Conservation (phyloP, 2,329 filamentous ascomycete species). For the Aspergillus calidoustus region DNA sequence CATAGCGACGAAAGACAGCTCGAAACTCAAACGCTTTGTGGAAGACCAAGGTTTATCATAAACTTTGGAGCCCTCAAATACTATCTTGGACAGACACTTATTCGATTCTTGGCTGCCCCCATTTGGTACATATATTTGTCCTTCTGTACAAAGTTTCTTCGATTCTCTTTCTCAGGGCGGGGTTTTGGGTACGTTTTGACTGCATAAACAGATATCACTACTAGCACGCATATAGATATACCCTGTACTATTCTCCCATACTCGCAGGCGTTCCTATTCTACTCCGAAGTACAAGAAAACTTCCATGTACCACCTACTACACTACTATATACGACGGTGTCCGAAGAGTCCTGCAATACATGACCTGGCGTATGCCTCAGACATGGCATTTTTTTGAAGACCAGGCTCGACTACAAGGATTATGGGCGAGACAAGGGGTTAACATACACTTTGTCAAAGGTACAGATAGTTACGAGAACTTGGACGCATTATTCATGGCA, state of each 20-base stretch:
- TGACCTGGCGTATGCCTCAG: background rate
- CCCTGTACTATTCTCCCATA: background rate
- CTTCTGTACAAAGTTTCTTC: slow-evolving; percentile 9
- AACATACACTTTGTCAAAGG: background rate
- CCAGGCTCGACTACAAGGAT: background rate
- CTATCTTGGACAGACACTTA: background rate
- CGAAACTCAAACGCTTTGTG: slow-evolving; percentile 56
- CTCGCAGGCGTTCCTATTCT: background rate
- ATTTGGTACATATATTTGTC: background rate
- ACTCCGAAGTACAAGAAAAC: background rate
- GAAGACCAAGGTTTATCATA: slow-evolving; percentile 37
- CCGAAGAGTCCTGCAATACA: background rate
- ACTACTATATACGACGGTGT: background rate
- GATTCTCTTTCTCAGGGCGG: background rate
- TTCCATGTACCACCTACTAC: background rate
- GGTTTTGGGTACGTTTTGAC: background rate
- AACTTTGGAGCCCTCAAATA: slow-evolving; percentile 12
- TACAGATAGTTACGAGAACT: slow-evolving; percentile 43
- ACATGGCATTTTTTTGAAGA: background rate
- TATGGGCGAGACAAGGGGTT: background rate
- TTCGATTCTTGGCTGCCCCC: background rate
- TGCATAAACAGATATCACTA: slow-evolving; percentile 15
- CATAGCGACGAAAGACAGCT: slow-evolving; percentile 77
- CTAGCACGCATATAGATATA: slow-evolving; percentile 11
- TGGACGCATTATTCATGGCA: slow-evolving; percentile 72